A percentile compares a stretch with the other conserved stretches of the same genome.
Evolutionary conservation across 2,329 filamentous ascomycete genomes (phyloP).

Genomic region (Pyricularia sp.): DNA sequence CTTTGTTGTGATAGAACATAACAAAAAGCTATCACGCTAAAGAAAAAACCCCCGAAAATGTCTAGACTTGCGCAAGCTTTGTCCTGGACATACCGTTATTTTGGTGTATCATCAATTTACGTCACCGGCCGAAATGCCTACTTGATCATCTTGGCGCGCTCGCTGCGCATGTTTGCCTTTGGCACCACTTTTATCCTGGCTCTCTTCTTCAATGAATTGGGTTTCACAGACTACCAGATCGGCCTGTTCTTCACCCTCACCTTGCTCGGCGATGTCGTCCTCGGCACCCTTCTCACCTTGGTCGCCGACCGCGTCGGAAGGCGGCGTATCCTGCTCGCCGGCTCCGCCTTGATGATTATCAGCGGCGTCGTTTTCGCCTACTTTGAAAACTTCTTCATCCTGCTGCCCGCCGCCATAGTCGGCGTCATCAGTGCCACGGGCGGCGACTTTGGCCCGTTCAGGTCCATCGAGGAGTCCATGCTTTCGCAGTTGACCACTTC

Average conservation of each 20-base stretch:
- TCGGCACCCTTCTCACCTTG: constrained; percentile 47
- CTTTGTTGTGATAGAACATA: too few relatives aligned
- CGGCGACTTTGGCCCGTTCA: constrained; percentile 58
- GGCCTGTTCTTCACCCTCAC: constrained; percentile 59
- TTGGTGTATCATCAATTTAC: constrained; percentile 37
- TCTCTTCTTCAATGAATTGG: constrained; percentile 48
- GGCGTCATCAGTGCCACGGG: constrained; percentile 55
- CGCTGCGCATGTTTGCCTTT: constrained; percentile 53
- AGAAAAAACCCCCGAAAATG: neutral
- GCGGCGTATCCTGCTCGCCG: constrained; percentile 40
- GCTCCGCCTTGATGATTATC: constrained; percentile 44
- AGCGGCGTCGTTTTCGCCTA: constrained; percentile 45
- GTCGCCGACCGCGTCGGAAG: constrained; percentile 50
- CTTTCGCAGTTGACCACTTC: constrained; percentile 50
- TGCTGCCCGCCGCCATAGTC: constrained; percentile 47
- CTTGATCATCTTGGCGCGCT: constrained; percentile 42
- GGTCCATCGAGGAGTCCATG: constrained; percentile 57
- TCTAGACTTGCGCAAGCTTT: neutral
- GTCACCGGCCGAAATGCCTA: constrained; percentile 38
- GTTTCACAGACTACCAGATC: constrained; percentile 47
- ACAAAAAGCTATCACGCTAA: neutral
- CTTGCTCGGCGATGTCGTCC: constrained; percentile 48
- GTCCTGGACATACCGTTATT: constrained; percentile 28
- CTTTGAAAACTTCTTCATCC: constrained; percentile 48
- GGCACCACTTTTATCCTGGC: constrained; percentile 52